Conservation (phyloP, 2,329 filamentous ascomycete species). For the Fusarium nanum region DNA sequence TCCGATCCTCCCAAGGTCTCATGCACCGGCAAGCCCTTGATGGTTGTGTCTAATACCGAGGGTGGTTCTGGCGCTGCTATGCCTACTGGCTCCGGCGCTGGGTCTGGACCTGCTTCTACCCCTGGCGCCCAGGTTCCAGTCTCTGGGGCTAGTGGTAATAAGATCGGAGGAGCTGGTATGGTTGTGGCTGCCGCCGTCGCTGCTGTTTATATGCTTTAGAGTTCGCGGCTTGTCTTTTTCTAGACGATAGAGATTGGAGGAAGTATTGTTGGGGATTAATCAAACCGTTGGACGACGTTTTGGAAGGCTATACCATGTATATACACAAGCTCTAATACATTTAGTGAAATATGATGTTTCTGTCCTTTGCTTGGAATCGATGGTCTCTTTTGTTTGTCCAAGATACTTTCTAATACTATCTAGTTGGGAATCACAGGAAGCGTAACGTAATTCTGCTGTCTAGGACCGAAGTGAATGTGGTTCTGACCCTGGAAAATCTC, state of each 20-base stretch:
- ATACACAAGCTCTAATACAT: neutral
- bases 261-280: neutral
- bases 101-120: constrained; percentile 10
- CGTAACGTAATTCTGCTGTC: constrained; percentile 62
- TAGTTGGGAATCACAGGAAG: constrained; percentile 62
- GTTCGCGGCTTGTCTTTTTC: neutral
- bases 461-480: constrained; percentile 63
- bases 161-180: constrained; percentile 5
- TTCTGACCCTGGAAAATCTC: constrained; percentile 59
- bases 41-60: constrained; percentile 10
- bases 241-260: neutral
- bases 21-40: constrained; percentile 24
- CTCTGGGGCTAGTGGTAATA: constrained; percentile 20
- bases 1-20: constrained; percentile 25
- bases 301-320: neutral
- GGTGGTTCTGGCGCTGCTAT: constrained; percentile 13
- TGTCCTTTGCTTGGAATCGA: too few relatives aligned
- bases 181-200: neutral
- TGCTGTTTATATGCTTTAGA: constrained; percentile 21
- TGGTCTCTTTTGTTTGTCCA: neutral
- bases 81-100: constrained; percentile 19
- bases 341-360: too few relatives aligned
- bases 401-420: neutral
- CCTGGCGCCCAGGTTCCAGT: constrained; percentile 19
- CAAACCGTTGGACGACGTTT: neutral